A percentile compares a stretch with the other conserved stretches of the same genome.
Conservation (phyloP, 331 rosid species). For the Malus hybrid region DNA sequence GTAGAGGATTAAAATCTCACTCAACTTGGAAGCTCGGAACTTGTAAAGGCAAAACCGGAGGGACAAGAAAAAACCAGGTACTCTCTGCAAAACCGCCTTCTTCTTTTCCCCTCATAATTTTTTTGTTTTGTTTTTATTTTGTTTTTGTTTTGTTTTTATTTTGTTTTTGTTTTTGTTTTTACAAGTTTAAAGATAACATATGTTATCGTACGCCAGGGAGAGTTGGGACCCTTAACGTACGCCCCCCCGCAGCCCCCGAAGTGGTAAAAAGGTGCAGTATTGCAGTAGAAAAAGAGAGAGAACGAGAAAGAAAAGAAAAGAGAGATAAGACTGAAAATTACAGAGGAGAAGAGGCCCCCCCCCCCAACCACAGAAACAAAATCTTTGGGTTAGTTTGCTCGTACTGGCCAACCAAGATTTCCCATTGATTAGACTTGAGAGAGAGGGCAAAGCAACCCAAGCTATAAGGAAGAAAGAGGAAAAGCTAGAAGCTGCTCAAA, state of each 20-base stretch:
- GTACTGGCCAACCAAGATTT: background rate
- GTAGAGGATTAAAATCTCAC: background rate
- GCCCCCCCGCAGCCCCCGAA: background rate
- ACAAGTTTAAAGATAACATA: background rate
- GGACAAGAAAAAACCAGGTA: constrained; percentile 12
- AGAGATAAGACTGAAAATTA: too few species aligned
- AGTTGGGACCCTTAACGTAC: constrained; percentile 9
- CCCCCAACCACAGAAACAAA: background rate
- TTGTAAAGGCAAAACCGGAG: background rate
- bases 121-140: too few species aligned
- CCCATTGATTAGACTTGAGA: background rate
- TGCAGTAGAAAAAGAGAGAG: background rate
- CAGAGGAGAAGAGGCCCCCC: background rate
- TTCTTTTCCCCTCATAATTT: background rate
- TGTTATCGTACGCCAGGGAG: constrained; percentile 19
- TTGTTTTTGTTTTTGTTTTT: background rate
- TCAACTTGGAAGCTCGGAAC: constrained; percentile 14
- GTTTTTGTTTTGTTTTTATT: too few species aligned
- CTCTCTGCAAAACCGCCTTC: constrained; percentile 21
- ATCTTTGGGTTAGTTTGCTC: background rate
- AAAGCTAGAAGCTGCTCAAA: background rate
- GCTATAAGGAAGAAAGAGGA: background rate
- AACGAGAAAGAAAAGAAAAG: too few species aligned
- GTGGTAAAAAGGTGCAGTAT: background rate
- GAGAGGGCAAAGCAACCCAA: background rate